Percentiles rank a stretch among this genome's conserved stretches.
These are phyloP conservation scores for Mantamonas sphyraenae DNA, from an alignment of 78 protist species.

Conservation along the genomic window DNA sequence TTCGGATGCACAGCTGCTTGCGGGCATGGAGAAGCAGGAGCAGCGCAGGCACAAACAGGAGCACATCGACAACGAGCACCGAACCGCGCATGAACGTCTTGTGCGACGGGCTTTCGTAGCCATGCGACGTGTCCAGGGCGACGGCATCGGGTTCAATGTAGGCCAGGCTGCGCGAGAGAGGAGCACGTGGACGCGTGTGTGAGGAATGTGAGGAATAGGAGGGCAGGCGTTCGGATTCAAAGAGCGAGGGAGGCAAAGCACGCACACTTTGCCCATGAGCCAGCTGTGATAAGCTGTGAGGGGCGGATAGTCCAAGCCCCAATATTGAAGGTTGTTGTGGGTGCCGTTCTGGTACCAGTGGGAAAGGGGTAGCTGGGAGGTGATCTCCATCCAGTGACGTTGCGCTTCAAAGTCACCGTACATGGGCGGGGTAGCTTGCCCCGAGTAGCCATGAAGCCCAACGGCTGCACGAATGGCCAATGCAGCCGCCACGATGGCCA, in stretches of 20 bases:
- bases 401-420: slow-evolving; percentile 97
- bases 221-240: slow-evolving; percentile 1
- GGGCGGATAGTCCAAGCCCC: slow-evolving; percentile 99
- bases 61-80: slow-evolving; percentile 60
- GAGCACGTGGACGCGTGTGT: neutral
- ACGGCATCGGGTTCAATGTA: slow-evolving; percentile 46
- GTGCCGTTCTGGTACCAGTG: slow-evolving; percentile 62
- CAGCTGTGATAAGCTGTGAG: slow-evolving; percentile 82
- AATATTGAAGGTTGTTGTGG: slow-evolving; percentile 84
- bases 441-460: slow-evolving; percentile 17
- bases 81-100: slow-evolving; percentile 78
- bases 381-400: slow-evolving; percentile 99
- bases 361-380: slow-evolving; percentile 49
- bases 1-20: too few relatives aligned
- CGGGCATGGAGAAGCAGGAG: neutral
- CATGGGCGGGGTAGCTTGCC: slow-evolving; percentile 73
- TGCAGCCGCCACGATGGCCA: neutral
- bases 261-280: slow-evolving; percentile 54
- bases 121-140: slow-evolving; percentile 78
- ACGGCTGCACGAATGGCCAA: slow-evolving; percentile 2
- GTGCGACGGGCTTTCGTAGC: slow-evolving; percentile 51
- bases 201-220: neutral
- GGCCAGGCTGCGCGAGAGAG: neutral
- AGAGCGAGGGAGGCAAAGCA: neutral
- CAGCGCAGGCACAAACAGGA: slow-evolving; percentile 67